phyloP scores from a whole-genome alignment of 2,329 filamentous ascomycete genomes.

The Penicillium sp. region DNA sequence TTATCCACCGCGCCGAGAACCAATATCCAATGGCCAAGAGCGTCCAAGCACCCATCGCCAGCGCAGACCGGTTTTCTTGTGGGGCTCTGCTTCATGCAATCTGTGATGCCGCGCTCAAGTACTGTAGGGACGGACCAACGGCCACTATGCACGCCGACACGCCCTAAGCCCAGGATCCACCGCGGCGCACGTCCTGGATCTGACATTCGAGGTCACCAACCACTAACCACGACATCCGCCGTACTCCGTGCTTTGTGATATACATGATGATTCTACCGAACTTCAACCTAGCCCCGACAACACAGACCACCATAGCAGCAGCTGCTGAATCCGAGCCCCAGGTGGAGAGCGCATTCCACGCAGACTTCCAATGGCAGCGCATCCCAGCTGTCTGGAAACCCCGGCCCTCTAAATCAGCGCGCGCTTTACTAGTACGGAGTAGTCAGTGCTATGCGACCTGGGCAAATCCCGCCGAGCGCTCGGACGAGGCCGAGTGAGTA shows the following conservation, averaged over 20 bases:
- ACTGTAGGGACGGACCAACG: constrained; percentile 5
- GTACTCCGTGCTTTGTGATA: no score
- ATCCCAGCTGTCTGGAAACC: constrained; percentile 9
- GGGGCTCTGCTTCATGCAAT: no score
- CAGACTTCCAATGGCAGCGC: constrained; percentile 2
- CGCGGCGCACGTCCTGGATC: no score
- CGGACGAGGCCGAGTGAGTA: constrained; percentile 2
- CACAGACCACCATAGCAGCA: no score
- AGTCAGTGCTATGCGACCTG: no score
- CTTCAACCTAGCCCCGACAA: no score
- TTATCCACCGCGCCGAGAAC: no score
- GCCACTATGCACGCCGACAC: constrained; percentile 4
- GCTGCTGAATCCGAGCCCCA: not conserved
- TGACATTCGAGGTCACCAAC: constrained; percentile 3
- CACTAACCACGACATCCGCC: not conserved
- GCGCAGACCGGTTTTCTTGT: no score
- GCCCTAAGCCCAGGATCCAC: not conserved
- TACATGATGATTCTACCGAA: no score
- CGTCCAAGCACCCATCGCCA: no score
- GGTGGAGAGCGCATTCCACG: not conserved
- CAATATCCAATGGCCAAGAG: no score
- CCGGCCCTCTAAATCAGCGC: not conserved
- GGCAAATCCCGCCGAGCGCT: constrained; percentile 5
- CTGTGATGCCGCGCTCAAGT: not conserved
- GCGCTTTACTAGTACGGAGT: no score